Evolutionary conservation across 129 eudicot genomes (phyloP).

Genomic region (Deinandra increscens): DNA sequence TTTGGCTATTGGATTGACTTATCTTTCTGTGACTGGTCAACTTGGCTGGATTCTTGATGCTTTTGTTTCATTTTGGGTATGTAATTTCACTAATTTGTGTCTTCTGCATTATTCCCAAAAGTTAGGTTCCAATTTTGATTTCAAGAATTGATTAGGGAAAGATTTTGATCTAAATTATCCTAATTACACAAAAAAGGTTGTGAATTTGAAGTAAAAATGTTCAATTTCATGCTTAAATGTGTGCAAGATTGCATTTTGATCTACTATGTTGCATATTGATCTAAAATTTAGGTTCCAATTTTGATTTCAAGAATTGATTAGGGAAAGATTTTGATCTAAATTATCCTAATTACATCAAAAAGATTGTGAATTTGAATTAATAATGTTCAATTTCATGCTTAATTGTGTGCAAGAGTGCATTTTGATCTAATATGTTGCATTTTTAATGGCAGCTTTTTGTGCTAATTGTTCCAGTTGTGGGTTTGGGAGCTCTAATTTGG

Average conservation of each 20-base stretch:
- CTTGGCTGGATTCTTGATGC: constrained; percentile 94
- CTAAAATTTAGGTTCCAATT: too few species aligned
- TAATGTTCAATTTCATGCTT: constrained; percentile 10
- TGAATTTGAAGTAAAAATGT: too few species aligned
- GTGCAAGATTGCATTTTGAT: too few species aligned
- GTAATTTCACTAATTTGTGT: constrained; percentile 4
- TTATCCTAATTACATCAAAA: background rate
- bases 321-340: too few species aligned
- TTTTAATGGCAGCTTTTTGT: constrained; percentile 63
- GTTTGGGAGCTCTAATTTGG: constrained; percentile 94
- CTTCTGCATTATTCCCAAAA: background rate
- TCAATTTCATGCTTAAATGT: too few species aligned
- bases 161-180: too few species aligned
- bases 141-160: too few species aligned
- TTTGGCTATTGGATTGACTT: constrained; percentile 76
- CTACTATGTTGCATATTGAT: too few species aligned
- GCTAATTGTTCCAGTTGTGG: constrained; percentile 71
- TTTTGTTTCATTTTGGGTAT: constrained; percentile 84
- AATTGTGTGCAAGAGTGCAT: constrained; percentile 3
- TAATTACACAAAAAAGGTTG: too few species aligned
- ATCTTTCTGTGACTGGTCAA: constrained; percentile 78
- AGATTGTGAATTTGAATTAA: background rate
- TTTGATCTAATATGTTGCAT: background rate
- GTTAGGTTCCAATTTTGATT: background rate
- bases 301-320: too few species aligned